Conservation (phyloP, 345 rosid species). For the Populus simonii region DNA sequence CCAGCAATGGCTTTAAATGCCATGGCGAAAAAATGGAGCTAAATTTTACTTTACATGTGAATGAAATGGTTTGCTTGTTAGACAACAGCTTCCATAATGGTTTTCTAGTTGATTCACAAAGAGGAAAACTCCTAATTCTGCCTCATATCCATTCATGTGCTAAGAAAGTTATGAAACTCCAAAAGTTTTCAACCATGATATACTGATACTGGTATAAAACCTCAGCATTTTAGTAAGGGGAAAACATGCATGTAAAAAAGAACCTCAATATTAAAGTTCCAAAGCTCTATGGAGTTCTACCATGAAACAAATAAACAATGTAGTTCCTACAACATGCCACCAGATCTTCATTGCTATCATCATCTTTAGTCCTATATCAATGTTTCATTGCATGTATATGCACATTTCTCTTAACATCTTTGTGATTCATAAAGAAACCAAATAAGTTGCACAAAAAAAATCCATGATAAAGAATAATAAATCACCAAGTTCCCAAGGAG, state of each 20-base stretch:
- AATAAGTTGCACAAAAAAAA: background rate
- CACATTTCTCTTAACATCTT: background rate
- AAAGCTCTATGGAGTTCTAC: background rate
- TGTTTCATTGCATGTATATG: background rate
- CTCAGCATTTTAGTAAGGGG: background rate
- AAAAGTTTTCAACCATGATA: background rate
- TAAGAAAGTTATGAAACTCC: background rate
- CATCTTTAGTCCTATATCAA: background rate
- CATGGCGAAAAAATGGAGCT: slow-evolving; percentile 26
- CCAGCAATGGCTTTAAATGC: slow-evolving; percentile 65
- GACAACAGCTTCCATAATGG: slow-evolving; percentile 32
- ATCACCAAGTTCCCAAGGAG: background rate
- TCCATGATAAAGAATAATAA: background rate
- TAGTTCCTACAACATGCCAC: background rate
- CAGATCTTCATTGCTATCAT: background rate
- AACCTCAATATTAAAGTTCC: background rate
- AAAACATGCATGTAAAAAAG: background rate
- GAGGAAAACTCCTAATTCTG: background rate
- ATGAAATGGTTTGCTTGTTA: background rate
- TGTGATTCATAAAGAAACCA: background rate
- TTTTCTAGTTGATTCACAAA: background rate
- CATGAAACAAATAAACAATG: background rate
- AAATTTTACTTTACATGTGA: slow-evolving; percentile 5
- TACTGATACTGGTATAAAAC: background rate
- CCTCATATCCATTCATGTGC: background rate